phyloP scores from a whole-genome alignment of 1,284 basidiomycete species.

The Fomitopsis pinicola region DNA sequence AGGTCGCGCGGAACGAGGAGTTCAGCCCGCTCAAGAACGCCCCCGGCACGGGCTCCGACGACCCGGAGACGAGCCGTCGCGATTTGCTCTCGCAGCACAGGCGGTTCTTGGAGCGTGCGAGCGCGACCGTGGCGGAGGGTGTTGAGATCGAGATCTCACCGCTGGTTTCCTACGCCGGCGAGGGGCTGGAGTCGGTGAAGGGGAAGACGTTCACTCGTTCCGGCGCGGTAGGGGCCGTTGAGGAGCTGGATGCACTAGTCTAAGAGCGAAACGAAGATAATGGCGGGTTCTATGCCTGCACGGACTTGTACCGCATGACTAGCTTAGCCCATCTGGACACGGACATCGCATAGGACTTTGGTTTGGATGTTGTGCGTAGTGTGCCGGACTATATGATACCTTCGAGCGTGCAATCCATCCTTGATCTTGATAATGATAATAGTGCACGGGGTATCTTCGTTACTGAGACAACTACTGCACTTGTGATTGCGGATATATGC shows the following conservation, averaged over 20 bases:
- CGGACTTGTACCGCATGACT: constrained; percentile 2
- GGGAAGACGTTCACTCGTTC: constrained; percentile 75
- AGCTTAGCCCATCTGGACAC: constrained; percentile 1
- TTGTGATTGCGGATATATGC: neutral
- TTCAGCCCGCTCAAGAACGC: constrained; percentile 99
- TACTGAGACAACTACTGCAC: neutral
- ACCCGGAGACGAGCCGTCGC: constrained; percentile 84
- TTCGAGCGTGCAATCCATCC: neutral
- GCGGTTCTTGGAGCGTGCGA: constrained; percentile 79
- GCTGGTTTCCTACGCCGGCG: constrained; percentile 85
- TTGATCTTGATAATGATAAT: neutral
- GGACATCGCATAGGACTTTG: constrained; percentile 1
- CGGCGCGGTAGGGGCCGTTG: constrained; percentile 42
- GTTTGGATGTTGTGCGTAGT: neutral
- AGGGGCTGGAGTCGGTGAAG: constrained; percentile 79
- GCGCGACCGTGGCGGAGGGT: constrained; percentile 65
- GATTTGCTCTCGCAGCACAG: constrained; percentile 91
- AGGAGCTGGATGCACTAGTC: constrained; percentile 47
- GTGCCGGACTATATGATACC: neutral
- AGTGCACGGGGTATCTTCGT: neutral
- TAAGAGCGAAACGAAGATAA: constrained; percentile 12
- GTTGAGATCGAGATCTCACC: constrained; percentile 93
- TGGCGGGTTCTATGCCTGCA: neutral
- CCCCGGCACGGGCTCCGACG: constrained; percentile 90
- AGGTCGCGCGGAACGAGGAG: constrained; percentile 86